These are phyloP conservation scores for Gillenia trifoliata DNA, from an alignment of 306 rosid genomes.

Conservation along the genomic window DNA sequence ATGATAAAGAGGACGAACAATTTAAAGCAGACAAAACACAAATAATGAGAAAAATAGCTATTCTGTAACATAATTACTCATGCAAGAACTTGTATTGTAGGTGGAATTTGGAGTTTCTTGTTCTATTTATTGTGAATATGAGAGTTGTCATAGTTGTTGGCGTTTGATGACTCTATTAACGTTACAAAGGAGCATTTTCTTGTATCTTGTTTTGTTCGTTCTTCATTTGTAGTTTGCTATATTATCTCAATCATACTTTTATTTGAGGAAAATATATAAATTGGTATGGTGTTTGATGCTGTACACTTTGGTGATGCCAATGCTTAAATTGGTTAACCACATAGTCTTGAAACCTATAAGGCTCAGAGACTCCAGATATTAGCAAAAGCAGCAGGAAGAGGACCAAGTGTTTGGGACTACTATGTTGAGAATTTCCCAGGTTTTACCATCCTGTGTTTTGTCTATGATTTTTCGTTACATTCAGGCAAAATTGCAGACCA, in stretches of 20 bases:
- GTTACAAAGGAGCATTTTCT: neutral
- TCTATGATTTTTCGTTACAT: too few species aligned
- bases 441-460: too few species aligned
- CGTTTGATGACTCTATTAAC: slow-evolving; percentile 13
- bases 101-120: slow-evolving; percentile 13
- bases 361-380: too few species aligned
- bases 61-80: slow-evolving; percentile 52
- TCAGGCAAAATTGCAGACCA: too few species aligned
- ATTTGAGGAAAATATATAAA: slow-evolving; percentile 64
- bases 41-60: slow-evolving; percentile 79
- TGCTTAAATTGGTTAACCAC: slow-evolving; percentile 4
- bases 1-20: slow-evolving; percentile 94
- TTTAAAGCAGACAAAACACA: slow-evolving; percentile 98
- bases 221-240: slow-evolving; percentile 4
- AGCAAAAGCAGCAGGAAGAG: too few species aligned
- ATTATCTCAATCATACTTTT: slow-evolving; percentile 19
- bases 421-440: too few species aligned
- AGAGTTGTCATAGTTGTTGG: slow-evolving; percentile 28
- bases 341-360: too few species aligned
- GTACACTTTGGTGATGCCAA: slow-evolving; percentile 15
- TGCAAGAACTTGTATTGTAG: slow-evolving; percentile 21
- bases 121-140: slow-evolving; percentile 28
- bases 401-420: too few species aligned
- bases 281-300: slow-evolving; percentile 26
- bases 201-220: neutral